phyloP scores from a whole-genome alignment of 1,284 basidiomycete species.

The Cryptococcus sp. region DNA sequence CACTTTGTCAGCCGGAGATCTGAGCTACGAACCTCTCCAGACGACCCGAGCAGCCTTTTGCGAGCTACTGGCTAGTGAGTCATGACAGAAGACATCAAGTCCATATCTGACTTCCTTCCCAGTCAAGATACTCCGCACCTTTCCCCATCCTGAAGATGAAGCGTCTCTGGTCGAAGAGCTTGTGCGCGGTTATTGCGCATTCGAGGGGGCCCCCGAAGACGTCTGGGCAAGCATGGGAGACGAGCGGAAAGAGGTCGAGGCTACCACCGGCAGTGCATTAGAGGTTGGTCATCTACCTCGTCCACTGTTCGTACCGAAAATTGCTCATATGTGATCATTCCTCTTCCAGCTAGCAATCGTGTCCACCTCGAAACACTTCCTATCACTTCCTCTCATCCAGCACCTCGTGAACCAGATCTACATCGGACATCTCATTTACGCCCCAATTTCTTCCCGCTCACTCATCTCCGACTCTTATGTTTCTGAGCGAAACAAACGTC shows the following conservation, averaged over 20 bases:
- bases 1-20: slow-evolving; percentile 60
- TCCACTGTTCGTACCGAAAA: background rate
- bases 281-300: slow-evolving; percentile 58
- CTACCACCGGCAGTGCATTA: slow-evolving; percentile 68
- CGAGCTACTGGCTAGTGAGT: slow-evolving; percentile 69
- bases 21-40: slow-evolving; percentile 74
- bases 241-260: slow-evolving; percentile 60
- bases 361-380: slow-evolving; percentile 73
- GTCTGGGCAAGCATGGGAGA: slow-evolving; percentile 66
- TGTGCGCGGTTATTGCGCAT: slow-evolving; percentile 75
- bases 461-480: slow-evolving; percentile 85
- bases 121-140: slow-evolving; percentile 74
- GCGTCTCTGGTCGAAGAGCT: slow-evolving; percentile 72
- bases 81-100: background rate
- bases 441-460: slow-evolving; percentile 63
- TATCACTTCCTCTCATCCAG: slow-evolving; percentile 76
- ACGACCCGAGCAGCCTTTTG: slow-evolving; percentile 71
- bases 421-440: slow-evolving; percentile 58
- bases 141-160: slow-evolving; percentile 61
- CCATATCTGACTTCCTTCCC: background rate
- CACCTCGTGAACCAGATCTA: slow-evolving; percentile 80
- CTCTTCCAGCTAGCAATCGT: slow-evolving; percentile 73
- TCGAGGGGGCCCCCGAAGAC: slow-evolving; percentile 71
- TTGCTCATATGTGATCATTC: background rate
- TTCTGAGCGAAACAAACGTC: slow-evolving; percentile 50